phyloP scores from a whole-genome alignment of 495 filamentous ascomycete genomes.

The Evernia prunastri region DNA sequence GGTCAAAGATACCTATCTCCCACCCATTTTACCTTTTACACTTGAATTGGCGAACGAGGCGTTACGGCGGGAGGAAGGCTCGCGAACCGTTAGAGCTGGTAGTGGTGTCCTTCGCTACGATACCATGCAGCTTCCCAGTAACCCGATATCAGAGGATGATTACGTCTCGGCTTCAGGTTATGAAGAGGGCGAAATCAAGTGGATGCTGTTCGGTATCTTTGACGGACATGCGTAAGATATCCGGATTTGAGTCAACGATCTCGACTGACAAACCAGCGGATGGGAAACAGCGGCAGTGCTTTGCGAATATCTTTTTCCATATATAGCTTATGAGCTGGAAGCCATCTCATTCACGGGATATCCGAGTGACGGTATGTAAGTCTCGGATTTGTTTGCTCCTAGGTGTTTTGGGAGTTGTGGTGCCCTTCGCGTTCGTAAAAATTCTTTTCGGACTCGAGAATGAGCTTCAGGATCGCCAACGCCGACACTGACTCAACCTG shows the following conservation, averaged over 20 bases:
- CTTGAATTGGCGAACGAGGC: slow-evolving; percentile 6
- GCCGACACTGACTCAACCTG: neutral
- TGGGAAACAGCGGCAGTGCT: slow-evolving; percentile 41
- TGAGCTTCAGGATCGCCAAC: neutral
- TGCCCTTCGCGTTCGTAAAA: neutral
- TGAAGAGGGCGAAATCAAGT: slow-evolving; percentile 30
- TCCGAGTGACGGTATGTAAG: slow-evolving; percentile 6
- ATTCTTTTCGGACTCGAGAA: neutral
- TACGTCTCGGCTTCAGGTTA: slow-evolving; percentile 7
- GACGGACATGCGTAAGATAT: slow-evolving; percentile 41
- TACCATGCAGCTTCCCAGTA: slow-evolving; percentile 12
- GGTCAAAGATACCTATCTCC: slow-evolving; percentile 5
- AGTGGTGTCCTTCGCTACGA: slow-evolving; percentile 18
- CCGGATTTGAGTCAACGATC: neutral
- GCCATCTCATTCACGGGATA: slow-evolving; percentile 21
- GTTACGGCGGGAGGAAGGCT: slow-evolving; percentile 3
- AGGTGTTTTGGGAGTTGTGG: neutral
- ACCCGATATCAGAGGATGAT: slow-evolving; percentile 16
- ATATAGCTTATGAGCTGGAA: slow-evolving; percentile 35
- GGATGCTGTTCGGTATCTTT: slow-evolving; percentile 45
- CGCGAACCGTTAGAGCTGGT: neutral
- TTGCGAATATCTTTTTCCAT: slow-evolving; percentile 36
- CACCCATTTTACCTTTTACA: slow-evolving; percentile 9
- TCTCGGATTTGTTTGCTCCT: too few relatives aligned
- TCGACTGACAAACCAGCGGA: slow-evolving; percentile 26